A percentile compares a stretch with the other conserved stretches of the same genome.
These are phyloP conservation scores for Pichia sorboxylosa DNA, from an alignment of 1,139 yeast genomes.

Conservation along the genomic window DNA sequence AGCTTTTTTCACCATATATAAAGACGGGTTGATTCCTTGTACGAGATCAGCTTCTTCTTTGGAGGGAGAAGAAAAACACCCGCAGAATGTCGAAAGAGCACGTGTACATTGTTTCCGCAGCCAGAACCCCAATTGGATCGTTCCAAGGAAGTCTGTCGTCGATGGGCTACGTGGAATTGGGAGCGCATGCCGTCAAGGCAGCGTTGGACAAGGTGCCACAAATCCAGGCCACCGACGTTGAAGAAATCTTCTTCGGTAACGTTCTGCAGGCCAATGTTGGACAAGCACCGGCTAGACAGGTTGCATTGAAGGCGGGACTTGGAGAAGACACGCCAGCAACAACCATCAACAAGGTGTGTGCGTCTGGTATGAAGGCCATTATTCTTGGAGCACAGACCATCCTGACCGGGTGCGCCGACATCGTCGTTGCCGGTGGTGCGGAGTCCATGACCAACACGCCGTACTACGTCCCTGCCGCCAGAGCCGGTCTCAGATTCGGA, in stretches of 20 bases:
- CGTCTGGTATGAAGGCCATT: conserved; percentile 88
- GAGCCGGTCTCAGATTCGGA: conserved; percentile 86
- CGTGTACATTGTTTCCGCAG: conserved; percentile 81
- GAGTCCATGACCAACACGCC: conserved; percentile 97
- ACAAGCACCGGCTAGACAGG: conserved; percentile 97
- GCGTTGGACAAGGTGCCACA: conserved; percentile 78
- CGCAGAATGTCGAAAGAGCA: conserved; percentile 27
- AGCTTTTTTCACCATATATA: too few species aligned
- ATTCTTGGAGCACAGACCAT: conserved; percentile 87
- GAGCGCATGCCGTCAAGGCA: conserved; percentile 82
- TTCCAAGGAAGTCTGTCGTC: conserved; percentile 77
- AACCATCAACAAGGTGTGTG: conserved; percentile 93
- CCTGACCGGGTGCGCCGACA: conserved; percentile 78
- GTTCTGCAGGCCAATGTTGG: conserved; percentile 91
- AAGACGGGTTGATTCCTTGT: too few species aligned
- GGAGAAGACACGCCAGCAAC: conserved; percentile 71
- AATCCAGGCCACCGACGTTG: conserved; percentile 66
- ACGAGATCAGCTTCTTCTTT: background rate
- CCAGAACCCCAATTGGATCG: conserved; percentile 94
- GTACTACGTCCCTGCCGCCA: conserved; percentile 77
- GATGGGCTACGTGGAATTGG: conserved; percentile 70
- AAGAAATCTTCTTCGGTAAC: conserved; percentile 87
- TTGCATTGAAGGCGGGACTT: conserved; percentile 82
- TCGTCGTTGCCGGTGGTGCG: conserved; percentile 94
- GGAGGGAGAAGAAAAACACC: too few species aligned